Base-by-base conservation (phyloP, 257 asterid species). In the Echium plantagineum region DNA sequence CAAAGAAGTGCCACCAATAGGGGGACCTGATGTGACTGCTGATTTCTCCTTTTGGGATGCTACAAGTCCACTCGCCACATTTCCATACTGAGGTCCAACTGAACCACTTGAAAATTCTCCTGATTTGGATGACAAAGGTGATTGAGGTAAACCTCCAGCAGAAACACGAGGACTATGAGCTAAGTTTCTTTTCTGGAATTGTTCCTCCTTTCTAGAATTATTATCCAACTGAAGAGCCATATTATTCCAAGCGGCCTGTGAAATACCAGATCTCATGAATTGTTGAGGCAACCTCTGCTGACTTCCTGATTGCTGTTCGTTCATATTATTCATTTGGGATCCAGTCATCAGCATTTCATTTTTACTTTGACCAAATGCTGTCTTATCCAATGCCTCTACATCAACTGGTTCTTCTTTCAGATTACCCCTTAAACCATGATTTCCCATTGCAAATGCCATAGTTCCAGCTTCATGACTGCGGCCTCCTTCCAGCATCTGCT, bases 51-150 rank as follows among this genome's bases (percentile, higher is more conserved):
- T 90, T 57, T 83, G 93, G 64, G 90, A 75, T 48, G 80, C 72
- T 22, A 84, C 70, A 65, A 75, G 74, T 56, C 94, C 87, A 73
- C 90, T 84, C 58, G 78, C 88, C 65, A 73, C 93, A 21, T 80
- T 77, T 66, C 95, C 96, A 68, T 80, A 85, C 61, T 87, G 98
- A 60, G 76, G 89, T 51, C 97, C 97, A 35, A 86, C 74, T 24
- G 98, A 90, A 69, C 96, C 96, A 68, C 93, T 85, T 20, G 97
- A 90, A 74, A 90, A 80, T 78, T 90, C 98, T 59, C 95, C 96
- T 28, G 98, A 87, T 71, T 81, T 90, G 22, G 98, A 90, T 4
- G 96, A 87, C 75, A 90, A 74, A n/a, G 98, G 98, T 77, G 98
- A 89, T 67, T 89, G 99, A 63, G 99, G 96, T 53, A 93, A 80